phyloP scores from a whole-genome alignment of 2,329 filamentous ascomycete species.

The Rhytidhysteron rufulum region DNA sequence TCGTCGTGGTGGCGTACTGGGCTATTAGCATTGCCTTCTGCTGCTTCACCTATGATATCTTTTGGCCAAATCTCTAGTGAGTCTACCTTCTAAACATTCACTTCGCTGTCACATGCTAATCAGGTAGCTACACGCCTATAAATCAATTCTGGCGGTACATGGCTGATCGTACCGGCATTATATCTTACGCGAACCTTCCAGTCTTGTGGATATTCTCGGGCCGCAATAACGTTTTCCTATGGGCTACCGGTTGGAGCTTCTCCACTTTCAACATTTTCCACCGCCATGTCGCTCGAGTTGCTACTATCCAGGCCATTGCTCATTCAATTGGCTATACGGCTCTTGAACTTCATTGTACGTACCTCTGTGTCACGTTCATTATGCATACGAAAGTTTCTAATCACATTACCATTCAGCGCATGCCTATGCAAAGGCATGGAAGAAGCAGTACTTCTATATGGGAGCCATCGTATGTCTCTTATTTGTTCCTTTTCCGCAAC shows the following conservation, averaged over 20 bases:
- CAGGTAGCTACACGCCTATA: too few relatives aligned
- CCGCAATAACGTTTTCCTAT: slow-evolving; percentile 63
- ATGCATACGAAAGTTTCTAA: slow-evolving; percentile 1
- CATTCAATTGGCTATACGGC: slow-evolving; percentile 60
- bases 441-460: slow-evolving; percentile 48
- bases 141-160: slow-evolving; percentile 55
- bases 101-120: too few relatives aligned
- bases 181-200: slow-evolving; percentile 62
- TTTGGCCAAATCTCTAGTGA: slow-evolving; percentile 47
- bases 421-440: slow-evolving; percentile 36
- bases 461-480: too few relatives aligned
- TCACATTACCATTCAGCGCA: slow-evolving; percentile 33
- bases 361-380: background rate
- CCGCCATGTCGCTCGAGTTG: slow-evolving; percentile 61
- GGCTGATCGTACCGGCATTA: slow-evolving; percentile 60
- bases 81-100: too few relatives aligned
- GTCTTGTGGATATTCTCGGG: slow-evolving; percentile 64
- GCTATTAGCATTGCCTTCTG: slow-evolving; percentile 43
- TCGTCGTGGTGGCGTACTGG: slow-evolving; percentile 45
- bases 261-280: slow-evolving; percentile 65
- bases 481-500: too few relatives aligned
- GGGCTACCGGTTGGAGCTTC: slow-evolving; percentile 67
- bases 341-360: slow-evolving; percentile 35
- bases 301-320: slow-evolving; percentile 58
- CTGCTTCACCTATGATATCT: slow-evolving; percentile 43